Base-by-base conservation (phyloP, 306 rosid genomes). In the Lithocarpus polystachyus region DNA sequence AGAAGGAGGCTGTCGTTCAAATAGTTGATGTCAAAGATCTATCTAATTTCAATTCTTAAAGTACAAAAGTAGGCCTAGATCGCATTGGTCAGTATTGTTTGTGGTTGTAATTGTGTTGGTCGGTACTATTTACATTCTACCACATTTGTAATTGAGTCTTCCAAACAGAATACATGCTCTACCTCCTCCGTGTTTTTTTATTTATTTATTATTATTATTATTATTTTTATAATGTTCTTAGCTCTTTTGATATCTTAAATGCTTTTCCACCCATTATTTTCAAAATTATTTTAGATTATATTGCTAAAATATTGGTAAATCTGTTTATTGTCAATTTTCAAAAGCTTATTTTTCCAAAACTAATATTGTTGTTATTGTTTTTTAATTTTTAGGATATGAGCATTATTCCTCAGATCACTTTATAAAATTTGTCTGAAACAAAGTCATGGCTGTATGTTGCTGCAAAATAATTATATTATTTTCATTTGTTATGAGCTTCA, bases 1-100 rank as follows among this genome's bases (percentile, higher is more conserved):
- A 75, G 65, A 31, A 75, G 65, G 45, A 78, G 26, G 77, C 56
- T 73, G 48, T 68, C 24, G 35, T 43, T 71, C 57, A 77, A 22
- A 19, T 18, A 3, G 6, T 33, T 67, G 14, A 33, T 67, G 19
- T 67, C 23, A 67, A 20, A 65, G 33, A 23, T 65, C 48, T 31
- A 9, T 33, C 23, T 11, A 65, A 18, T 31, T 33, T 33, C 43
- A 15, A 14, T 26, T 62, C 69, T 62, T 62, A 28, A 28, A 33
- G 6, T 33, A 18, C 14, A 18, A 31, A 33, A 67, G 71, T 67
- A 67, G 45, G 23, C 71, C 48, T 67, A 18, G 10, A 67, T 31
- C 1, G 1, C 23, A 67, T 67, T 67, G 71, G 48, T 67, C 0
- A 3, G 48, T 33, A 33, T 11, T 5, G 9, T 67, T 67, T 19